Base-by-base conservation (phyloP, 1,284 basidiomycete genomes). In the Microbotryum saponariae region DNA sequence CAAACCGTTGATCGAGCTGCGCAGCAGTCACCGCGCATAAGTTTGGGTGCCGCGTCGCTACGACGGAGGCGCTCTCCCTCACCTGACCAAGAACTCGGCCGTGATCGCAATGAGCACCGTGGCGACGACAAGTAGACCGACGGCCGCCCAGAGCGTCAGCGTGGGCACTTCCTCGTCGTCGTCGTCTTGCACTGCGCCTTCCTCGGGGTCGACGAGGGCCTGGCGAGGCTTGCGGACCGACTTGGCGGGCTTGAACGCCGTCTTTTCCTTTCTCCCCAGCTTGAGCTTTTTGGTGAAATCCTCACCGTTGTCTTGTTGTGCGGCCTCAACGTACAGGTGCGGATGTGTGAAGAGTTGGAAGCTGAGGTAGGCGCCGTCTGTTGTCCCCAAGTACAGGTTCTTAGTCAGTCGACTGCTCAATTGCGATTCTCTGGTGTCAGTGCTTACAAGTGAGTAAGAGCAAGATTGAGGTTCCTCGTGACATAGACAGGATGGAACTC, bases 311-410 rank as follows among this genome's bases (percentile, higher is more conserved):
- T 18, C 37, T 42, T 42, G 37, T 18, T 42, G 37, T 4, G 77
- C 70, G 48, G 74, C 74, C 50, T 86, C 85, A 12, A 81, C 75
- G 73, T 89, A 93, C 7, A 92, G 77, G 44, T 80, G 75, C 51
- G 86, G 82, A 76, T 94, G 91, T 0, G 89, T 88, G 74, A 84
- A 89, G 12, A 94, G 83, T 73, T 92, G 89, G 80, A 94, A 94
- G 52, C 86, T 73, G 20, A 93, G 80, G 73, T 73, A 76, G 25
- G 79, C 82, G 3, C 75, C 74, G 74, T 91, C 20, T 37, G 31
- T 42, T 90, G 59, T 86, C 84, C 86, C 61, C 16, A 60, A 29
- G 23, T 21, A 50, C 50, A 23, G 50, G 53, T 2, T 42, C 44
- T 61, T 45, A 29, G n/a, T 56, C 49, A 51, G 20, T 50, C 4